Evolutionary conservation across 202 grass and related monocot species (phyloP), one percentile per base, ranked within the genome.

Genomic region (Carex arenaria): DNA sequence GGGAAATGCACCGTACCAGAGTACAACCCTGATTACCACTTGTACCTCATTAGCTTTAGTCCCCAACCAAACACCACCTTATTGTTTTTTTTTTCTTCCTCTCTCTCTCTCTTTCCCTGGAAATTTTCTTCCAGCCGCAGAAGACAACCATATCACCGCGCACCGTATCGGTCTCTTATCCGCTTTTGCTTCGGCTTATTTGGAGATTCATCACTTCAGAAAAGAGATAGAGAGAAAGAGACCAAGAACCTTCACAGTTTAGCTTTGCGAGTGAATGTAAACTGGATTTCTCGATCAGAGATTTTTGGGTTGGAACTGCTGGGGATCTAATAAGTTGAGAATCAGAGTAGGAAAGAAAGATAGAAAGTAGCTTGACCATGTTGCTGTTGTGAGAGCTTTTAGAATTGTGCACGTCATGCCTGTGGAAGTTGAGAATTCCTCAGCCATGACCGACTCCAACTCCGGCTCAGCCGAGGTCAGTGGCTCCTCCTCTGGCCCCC

Each of bases 361-460:
- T 20, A 43, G 55, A 80, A 66, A 66, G 80, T 34, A 80, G 42
- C 10, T 53, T 15, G 71, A 11, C 7, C 19, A 40, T 40, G 38
- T 40, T 40, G 38, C 42, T 17, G 45, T 47, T 47, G 43, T 47
- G 43, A 31, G 19, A 55, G 18, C 69, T 80, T 86, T 20, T 72
- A 31, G 57, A 19, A 31, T 20, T 76, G 42, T 73, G 19, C 65
- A 84, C 84, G 38, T 40, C 80, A 85, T 86, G 52, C 80, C 34
- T 15, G 92, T 94, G 96, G 96, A 99, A 86, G 84, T 84, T 23
- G 93, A 98, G 72, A 83, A 92, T 84, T 88, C 92, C 31, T 87
- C 94, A 28, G 80, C 81, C 69, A 85, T 90, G 88, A 87, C 85
- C 14, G 88, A 34, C 49, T 84, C 88, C 10, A 90, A 90, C 85